phyloP scores from a whole-genome alignment of 139 green algal species.

The Chara braunii region DNA sequence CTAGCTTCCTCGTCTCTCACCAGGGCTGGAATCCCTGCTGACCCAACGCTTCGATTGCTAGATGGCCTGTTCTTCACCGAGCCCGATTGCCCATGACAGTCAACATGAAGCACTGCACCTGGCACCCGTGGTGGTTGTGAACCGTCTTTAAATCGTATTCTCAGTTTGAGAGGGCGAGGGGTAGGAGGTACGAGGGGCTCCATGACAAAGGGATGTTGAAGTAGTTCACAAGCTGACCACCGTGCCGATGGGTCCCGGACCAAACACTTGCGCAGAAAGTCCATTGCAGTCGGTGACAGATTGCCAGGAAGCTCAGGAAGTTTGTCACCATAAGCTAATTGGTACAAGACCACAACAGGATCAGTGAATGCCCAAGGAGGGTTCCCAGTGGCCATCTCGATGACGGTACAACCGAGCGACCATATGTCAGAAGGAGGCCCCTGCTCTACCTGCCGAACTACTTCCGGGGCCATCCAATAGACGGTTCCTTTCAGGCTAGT shows the following conservation, averaged over 20 bases:
- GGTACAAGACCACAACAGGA: constrained; percentile 74
- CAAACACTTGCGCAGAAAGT: constrained; percentile 90
- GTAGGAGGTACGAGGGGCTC: too few species aligned
- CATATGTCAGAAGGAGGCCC: constrained; percentile 76
- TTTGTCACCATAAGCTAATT: constrained; percentile 71
- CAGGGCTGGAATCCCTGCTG: too few species aligned
- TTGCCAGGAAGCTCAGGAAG: constrained; percentile 51
- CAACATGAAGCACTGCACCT: too few species aligned
- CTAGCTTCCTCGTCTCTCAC: too few species aligned
- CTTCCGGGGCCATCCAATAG: constrained; percentile 98
- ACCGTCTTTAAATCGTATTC: too few species aligned
- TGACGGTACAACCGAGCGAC: constrained; percentile 88
- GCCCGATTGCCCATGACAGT: too few species aligned
- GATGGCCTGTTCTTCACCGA: too few species aligned
- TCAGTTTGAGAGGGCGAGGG: too few species aligned
- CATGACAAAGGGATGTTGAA: constrained; percentile 26
- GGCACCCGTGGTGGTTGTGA: too few species aligned
- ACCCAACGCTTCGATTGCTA: too few species aligned
- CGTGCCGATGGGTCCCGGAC: constrained; percentile 31
- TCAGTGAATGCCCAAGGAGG: constrained; percentile 64
- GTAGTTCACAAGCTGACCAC: constrained; percentile 12
- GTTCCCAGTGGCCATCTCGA: constrained; percentile 91
- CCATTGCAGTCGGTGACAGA: constrained; percentile 62
- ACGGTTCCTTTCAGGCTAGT: constrained; percentile 73
- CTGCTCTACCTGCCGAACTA: background rate